Percentiles rank a stretch among this genome's conserved stretches.
These are phyloP conservation scores for Alternaria triticimaculans DNA, from an alignment of 2,329 filamentous ascomycete genomes.

Conservation along the genomic window DNA sequence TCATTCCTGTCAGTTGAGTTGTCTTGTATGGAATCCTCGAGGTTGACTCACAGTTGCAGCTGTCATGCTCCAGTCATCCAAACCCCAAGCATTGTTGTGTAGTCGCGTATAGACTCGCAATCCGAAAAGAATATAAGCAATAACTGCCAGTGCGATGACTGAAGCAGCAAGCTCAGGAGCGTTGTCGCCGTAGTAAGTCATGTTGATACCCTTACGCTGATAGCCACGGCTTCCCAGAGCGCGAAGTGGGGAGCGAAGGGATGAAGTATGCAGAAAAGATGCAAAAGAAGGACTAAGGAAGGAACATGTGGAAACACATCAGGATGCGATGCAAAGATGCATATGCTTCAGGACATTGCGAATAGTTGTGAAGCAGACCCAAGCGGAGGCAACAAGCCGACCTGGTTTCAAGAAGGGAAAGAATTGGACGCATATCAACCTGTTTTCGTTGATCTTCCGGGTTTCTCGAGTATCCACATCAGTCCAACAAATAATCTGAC, in stretches of 20 bases:
- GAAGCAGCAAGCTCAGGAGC: constrained; percentile 10
- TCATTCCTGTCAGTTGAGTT: neutral
- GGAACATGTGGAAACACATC: neutral
- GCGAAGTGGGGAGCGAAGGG: neutral
- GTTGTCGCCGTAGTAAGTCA: constrained; percentile 13
- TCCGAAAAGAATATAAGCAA: constrained; percentile 7
- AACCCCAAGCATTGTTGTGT: constrained; percentile 11
- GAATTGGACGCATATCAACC: constrained; percentile 6
- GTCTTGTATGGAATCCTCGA: too few relatives aligned
- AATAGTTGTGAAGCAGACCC: neutral
- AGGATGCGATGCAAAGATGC: neutral
- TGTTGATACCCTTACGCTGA: neutral
- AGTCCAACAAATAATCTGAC: constrained; percentile 3
- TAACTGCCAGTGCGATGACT: constrained; percentile 4
- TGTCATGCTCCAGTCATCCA: constrained; percentile 15
- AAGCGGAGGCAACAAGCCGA: neutral
- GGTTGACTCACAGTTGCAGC: constrained; percentile 2
- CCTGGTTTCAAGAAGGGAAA: neutral
- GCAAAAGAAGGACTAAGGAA: neutral
- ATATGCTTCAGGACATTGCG: neutral
- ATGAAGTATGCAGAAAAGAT: neutral
- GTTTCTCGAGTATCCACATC: neutral
- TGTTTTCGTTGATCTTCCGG: constrained; percentile 4
- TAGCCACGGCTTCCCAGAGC: neutral
- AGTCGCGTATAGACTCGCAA: constrained; percentile 13